phyloP scores from a whole-genome alignment of 2,329 filamentous ascomycete species.

The Aspergillus felis region DNA sequence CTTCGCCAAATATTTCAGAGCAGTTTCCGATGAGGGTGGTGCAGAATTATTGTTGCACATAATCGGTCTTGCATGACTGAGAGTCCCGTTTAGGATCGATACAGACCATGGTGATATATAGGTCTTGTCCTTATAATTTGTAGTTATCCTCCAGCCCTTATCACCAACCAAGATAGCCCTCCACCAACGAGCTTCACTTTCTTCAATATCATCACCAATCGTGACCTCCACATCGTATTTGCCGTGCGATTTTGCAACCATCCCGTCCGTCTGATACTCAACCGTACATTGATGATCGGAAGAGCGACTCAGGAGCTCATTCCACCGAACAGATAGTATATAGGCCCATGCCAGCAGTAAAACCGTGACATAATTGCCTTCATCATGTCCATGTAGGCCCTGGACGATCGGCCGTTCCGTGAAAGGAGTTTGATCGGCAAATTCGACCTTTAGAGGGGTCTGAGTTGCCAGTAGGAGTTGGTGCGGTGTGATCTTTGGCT shows the following conservation, averaged over 20 bases:
- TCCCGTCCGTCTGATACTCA: neutral
- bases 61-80: conserved; percentile 1
- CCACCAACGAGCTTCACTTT: conserved; percentile 17
- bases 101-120: conserved; percentile 21
- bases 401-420: conserved; percentile 16
- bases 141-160: conserved; percentile 11
- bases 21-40: conserved; percentile 9
- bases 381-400: conserved; percentile 14
- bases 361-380: conserved; percentile 18
- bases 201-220: conserved; percentile 11
- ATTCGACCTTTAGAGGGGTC: conserved; percentile 7
- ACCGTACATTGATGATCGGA: conserved; percentile 13
- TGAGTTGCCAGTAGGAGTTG: conserved; percentile 11
- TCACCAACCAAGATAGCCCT: conserved; percentile 9
- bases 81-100: conserved; percentile 3
- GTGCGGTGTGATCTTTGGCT: conserved; percentile 12
- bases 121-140: conserved; percentile 13
- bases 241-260: neutral
- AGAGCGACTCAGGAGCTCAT: conserved; percentile 17
- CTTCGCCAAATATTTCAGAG: conserved; percentile 18
- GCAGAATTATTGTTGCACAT: neutral
- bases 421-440: conserved; percentile 15
- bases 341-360: conserved; percentile 24
- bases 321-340: conserved; percentile 22
- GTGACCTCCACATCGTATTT: conserved; percentile 1